phyloP scores from a whole-genome alignment of 108 stramenopile genomes.

The Skeletonema potamos region DNA sequence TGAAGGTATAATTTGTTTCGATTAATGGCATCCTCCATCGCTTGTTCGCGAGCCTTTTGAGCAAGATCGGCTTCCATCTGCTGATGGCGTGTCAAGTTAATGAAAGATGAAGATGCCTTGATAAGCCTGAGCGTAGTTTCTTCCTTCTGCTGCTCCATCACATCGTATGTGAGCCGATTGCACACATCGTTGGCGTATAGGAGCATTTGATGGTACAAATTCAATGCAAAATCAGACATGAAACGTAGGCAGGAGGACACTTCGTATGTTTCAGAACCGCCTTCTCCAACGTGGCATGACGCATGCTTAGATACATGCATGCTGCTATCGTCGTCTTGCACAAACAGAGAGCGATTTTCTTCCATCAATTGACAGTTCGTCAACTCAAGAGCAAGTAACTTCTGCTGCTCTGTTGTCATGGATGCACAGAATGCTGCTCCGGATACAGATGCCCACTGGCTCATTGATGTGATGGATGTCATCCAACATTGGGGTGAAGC shows the following conservation, averaged over 20 bases:
- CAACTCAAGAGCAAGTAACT: constrained; percentile 38
- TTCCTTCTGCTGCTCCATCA: constrained; percentile 33
- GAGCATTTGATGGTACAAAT: constrained; percentile 28
- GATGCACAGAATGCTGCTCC: constrained; percentile 31
- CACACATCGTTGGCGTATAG: constrained; percentile 29
- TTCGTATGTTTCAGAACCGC: constrained; percentile 5
- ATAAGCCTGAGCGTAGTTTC: constrained; percentile 18
- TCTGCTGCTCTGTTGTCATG: constrained; percentile 35
- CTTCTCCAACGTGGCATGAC: background rate
- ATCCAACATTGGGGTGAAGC: constrained; percentile 33
- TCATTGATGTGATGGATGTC: constrained; percentile 17
- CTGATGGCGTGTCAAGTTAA: constrained; percentile 17
- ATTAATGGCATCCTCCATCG: background rate
- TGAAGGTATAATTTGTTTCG: background rate
- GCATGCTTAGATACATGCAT: background rate
- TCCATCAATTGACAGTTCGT: constrained; percentile 37
- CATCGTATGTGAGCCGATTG: constrained; percentile 21
- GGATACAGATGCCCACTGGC: constrained; percentile 11
- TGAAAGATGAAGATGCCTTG: constrained; percentile 22
- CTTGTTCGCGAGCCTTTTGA: background rate
- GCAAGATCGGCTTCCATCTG: constrained; percentile 6
- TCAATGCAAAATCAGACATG: constrained; percentile 28
- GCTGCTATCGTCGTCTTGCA: background rate
- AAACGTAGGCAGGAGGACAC: constrained; percentile 31
- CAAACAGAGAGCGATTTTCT: constrained; percentile 8